Conservation (phyloP, 163 green algal species). For the Picocystis sp. region DNA sequence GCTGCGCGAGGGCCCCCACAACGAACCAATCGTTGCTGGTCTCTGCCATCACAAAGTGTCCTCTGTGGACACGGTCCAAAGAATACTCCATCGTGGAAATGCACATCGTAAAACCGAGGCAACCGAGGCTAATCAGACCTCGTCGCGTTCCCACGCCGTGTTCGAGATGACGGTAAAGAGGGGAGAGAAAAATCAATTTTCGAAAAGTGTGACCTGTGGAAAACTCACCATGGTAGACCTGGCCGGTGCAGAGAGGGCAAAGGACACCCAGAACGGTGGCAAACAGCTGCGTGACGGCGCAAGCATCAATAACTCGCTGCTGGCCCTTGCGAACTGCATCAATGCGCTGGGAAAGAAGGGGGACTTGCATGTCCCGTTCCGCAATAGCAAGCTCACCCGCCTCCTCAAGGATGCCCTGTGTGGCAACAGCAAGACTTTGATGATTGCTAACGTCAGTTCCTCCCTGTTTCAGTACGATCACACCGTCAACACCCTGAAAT, state of each 20-base stretch:
- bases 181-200: slow-evolving; percentile 2
- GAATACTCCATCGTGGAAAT: slow-evolving; percentile 11
- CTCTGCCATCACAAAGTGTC: slow-evolving; percentile 5
- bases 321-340: slow-evolving; percentile 25
- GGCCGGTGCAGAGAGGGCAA: slow-evolving; percentile 54
- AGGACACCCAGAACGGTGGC: slow-evolving; percentile 46
- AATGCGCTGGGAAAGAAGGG: slow-evolving; percentile 36
- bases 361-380: slow-evolving; percentile 41
- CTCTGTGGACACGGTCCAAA: slow-evolving; percentile 8
- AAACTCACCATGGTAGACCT: slow-evolving; percentile 68
- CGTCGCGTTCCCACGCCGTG: slow-evolving; percentile 26
- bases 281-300: slow-evolving; percentile 15
- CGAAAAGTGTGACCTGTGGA: background rate
- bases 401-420: slow-evolving; percentile 57
- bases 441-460: slow-evolving; percentile 7
- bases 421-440: slow-evolving; percentile 60
- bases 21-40: slow-evolving; percentile 6
- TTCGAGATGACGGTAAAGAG: slow-evolving; percentile 15
- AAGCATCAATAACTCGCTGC: slow-evolving; percentile 24
- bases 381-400: slow-evolving; percentile 55
- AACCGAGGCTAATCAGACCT: slow-evolving; percentile 18
- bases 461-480: slow-evolving; percentile 2
- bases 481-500: slow-evolving; percentile 10
- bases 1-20: slow-evolving; percentile 18
- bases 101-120: slow-evolving; percentile 14